Conservation (phyloP, 768 basidiomycete species). For the Guyanaporus albipodus region DNA sequence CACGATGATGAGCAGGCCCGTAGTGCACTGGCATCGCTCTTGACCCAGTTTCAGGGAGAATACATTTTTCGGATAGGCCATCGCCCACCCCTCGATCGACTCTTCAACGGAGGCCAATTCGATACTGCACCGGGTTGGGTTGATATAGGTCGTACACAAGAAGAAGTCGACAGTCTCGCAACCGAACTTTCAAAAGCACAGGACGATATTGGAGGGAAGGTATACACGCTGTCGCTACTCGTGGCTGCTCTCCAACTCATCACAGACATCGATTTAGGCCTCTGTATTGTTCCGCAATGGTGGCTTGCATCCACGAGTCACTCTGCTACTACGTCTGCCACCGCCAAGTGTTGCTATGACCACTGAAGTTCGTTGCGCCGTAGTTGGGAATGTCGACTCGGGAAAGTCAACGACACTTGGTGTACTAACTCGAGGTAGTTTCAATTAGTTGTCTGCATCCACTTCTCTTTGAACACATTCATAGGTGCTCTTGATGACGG, state of each 20-base stretch:
- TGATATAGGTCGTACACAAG: constrained; percentile 46
- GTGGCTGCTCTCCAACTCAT: neutral
- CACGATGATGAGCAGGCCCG: constrained; percentile 52
- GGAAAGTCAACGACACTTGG: constrained; percentile 95
- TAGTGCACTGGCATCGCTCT: constrained; percentile 58
- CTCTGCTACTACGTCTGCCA: constrained; percentile 68
- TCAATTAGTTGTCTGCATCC: constrained; percentile 15
- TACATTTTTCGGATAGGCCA: constrained; percentile 70
- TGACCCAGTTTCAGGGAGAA: constrained; percentile 70
- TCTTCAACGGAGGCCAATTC: constrained; percentile 52
- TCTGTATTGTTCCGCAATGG: constrained; percentile 51
- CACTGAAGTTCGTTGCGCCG: constrained; percentile 93
- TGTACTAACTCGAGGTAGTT: constrained; percentile 84
- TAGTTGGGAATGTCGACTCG: constrained; percentile 92
- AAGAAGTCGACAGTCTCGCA: constrained; percentile 49
- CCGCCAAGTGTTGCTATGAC: constrained; percentile 70
- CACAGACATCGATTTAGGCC: constrained; percentile 35
- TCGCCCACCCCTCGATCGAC: constrained; percentile 51
- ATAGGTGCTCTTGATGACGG: constrained; percentile 78
- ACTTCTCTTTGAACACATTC: constrained; percentile 5
- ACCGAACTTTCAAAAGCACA: constrained; percentile 45
- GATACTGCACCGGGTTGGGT: constrained; percentile 49
- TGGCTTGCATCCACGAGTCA: constrained; percentile 49
- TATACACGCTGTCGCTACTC: constrained; percentile 26
- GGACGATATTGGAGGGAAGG: constrained; percentile 81